Percentiles rank a stretch among this genome's conserved stretches.
Evolutionary conservation across 1,284 basidiomycete genomes (phyloP).

Genomic region (Ceratobasidium theobromae): DNA sequence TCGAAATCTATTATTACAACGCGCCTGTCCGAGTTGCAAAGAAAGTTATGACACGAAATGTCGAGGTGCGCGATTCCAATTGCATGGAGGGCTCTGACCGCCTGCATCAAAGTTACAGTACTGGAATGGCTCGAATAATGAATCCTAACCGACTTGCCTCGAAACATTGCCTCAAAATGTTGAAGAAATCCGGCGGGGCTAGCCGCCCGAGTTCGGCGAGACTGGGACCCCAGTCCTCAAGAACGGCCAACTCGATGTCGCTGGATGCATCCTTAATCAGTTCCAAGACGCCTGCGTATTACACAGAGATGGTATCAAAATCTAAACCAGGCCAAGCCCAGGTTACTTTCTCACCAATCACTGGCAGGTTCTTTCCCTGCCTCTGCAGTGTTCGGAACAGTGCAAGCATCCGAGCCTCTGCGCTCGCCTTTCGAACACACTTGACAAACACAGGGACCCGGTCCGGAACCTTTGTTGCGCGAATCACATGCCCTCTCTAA

Average conservation of each 20-base stretch:
- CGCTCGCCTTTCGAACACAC: background rate
- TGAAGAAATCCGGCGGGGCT: conserved; percentile 4
- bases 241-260: background rate
- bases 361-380: conserved; percentile 6
- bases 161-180: conserved; percentile 24
- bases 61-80: conserved; percentile 29
- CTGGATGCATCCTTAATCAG: background rate
- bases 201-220: conserved; percentile 21
- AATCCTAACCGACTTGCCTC: background rate
- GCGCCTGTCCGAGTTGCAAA: background rate
- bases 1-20: conserved; percentile 27
- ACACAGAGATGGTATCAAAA: background rate
- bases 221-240: conserved; percentile 18
- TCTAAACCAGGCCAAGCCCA: background rate
- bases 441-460: conserved; percentile 8
- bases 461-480: conserved; percentile 5
- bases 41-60: conserved; percentile 27
- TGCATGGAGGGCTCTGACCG: conserved; percentile 16
- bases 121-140: background rate
- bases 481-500: conserved; percentile 15
- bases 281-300: background rate
- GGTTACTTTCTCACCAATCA: background rate
- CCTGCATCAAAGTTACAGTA: conserved; percentile 1
- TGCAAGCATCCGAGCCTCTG: conserved; percentile 2
- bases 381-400: background rate